phyloP scores from a whole-genome alignment of 257 asterid species.

The Marsdenia floribunda region DNA sequence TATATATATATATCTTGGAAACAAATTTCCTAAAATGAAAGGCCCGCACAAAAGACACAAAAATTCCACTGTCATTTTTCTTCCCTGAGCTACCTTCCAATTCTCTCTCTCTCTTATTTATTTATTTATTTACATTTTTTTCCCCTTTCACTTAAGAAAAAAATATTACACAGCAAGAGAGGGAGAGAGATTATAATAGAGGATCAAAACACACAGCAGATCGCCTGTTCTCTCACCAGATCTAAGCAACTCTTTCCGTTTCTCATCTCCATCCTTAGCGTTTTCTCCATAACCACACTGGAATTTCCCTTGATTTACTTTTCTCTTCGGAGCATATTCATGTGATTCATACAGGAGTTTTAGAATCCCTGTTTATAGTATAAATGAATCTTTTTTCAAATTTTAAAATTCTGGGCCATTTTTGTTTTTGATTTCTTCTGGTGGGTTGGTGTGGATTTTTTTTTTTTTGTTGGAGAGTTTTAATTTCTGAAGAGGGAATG shows the following conservation, averaged over 20 bases:
- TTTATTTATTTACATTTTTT: not conserved
- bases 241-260: slow-evolving; percentile 4
- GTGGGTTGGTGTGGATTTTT: not conserved
- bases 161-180: not conserved
- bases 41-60: not conserved
- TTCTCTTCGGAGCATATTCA: not conserved
- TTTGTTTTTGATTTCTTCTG: not conserved
- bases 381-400: not conserved
- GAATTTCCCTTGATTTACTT: too few relatives aligned
- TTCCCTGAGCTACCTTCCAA: not conserved
- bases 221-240: slow-evolving; percentile 4
- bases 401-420: not conserved
- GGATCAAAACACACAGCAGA: slow-evolving; percentile 1
- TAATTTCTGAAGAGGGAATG: not conserved
- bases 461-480: not conserved
- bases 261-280: not conserved
- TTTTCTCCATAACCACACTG: not conserved
- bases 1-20: not conserved
- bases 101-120: not conserved
- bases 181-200: not conserved
- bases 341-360: not conserved
- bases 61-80: not conserved
- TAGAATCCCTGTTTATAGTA: not conserved
- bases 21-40: not conserved
- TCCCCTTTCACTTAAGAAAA: not conserved